Base-by-base conservation (phyloP, 2,329 filamentous ascomycete species). In the Penicillium palitans region DNA sequence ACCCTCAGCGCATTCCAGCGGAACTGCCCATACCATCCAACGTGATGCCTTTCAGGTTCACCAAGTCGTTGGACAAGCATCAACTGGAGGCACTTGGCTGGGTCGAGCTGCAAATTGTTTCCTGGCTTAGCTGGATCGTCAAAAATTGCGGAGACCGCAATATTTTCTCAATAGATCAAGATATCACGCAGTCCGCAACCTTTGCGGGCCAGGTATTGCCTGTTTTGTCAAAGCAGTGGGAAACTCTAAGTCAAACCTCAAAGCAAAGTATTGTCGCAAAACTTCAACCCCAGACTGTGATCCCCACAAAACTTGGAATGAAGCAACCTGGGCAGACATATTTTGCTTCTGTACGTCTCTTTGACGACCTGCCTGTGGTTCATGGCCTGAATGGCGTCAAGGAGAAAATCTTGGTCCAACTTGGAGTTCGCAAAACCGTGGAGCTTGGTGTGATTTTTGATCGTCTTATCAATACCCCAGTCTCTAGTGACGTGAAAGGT, bases 381-480 rank as follows among this genome's bases (percentile, higher is more conserved):
- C 85, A 88, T 63, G 86, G 85, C 13, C 86, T 93, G 44, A 86
- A 88, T 41, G 85, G 87, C 33, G 84, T 97, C 13, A 98, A 97
- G 72, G 93, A 98, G 46, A 97, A 96, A 72, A 90, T 99, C 61
- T 76, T 99, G 44, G 78, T 84, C 3, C 85, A 90, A 2, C 80
- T 99, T 33, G 93, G 95, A 3, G 93, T 99, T 27, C 87, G 95
- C 59, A 98, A 98, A 78, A 99, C 95, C 0, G 88, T 99, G 21
- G 95, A 99, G 66, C 80, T 99, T 2, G 91, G 91, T 33, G 93
- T 96, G 31, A 96, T 99, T 31, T 98, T 99, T 68, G 89, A 90
- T 25, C 85, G 93, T 45, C 82, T 99, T 44, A 83, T 97, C 65
- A 87, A 84, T 52, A 82, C 86, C 0, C 70, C 79, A 0, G 78